phyloP scores from a whole-genome alignment of 1,139 yeast species.

The Geotrichum klebahnii region DNA sequence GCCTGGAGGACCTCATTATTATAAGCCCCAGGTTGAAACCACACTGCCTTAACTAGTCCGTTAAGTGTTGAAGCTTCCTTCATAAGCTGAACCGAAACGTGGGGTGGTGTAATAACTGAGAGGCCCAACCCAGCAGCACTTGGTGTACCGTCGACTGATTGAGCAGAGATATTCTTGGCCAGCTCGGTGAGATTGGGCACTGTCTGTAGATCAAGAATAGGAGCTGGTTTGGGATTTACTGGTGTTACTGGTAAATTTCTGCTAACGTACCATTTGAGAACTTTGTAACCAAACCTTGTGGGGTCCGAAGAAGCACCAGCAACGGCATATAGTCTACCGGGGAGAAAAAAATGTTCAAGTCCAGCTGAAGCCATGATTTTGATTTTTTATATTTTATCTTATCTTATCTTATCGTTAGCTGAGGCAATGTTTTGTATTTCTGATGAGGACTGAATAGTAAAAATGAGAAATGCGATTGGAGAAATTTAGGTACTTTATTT shows the following conservation, averaged over 20 bases:
- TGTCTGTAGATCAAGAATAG: slow-evolving; percentile 48
- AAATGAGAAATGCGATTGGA: background rate
- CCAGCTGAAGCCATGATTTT: slow-evolving; percentile 9
- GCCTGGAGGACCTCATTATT: slow-evolving; percentile 51
- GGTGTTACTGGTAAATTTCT: slow-evolving; percentile 62
- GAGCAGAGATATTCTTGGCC: slow-evolving; percentile 36
- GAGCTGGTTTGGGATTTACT: slow-evolving; percentile 53
- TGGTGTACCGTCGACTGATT: slow-evolving; percentile 14
- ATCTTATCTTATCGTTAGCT: background rate
- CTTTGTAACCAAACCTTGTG: slow-evolving; percentile 65
- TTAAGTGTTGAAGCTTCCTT: slow-evolving; percentile 41
- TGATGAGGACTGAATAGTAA: background rate
- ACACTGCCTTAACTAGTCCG: slow-evolving; percentile 51
- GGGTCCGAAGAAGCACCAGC: slow-evolving; percentile 71
- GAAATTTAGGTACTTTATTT: too few species aligned
- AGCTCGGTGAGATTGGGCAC: slow-evolving; percentile 41
- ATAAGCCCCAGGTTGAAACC: slow-evolving; percentile 84
- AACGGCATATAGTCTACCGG: slow-evolving; percentile 55
- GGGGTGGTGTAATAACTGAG: slow-evolving; percentile 67
- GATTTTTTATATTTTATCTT: background rate
- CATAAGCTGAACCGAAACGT: slow-evolving; percentile 50
- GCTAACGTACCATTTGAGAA: slow-evolving; percentile 61
- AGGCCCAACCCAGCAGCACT: slow-evolving; percentile 24
- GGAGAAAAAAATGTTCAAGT: slow-evolving; percentile 48
- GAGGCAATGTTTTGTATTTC: background rate